Conservation (phyloP, 225 moss, liverwort and hornwort genomes). For the Physcomitrellopsis africana region DNA sequence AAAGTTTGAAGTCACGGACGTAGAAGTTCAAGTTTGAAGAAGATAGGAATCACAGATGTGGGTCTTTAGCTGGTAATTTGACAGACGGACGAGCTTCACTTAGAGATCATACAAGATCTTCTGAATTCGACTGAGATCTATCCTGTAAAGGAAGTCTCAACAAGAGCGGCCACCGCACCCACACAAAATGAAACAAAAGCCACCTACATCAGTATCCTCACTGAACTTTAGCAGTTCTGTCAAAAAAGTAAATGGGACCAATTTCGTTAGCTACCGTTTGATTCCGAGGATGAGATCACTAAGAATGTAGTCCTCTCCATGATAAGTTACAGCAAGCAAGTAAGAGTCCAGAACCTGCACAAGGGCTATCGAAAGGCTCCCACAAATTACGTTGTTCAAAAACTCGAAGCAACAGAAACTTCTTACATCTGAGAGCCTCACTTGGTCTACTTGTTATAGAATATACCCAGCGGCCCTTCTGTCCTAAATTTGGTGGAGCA, state of each 20-base stretch:
- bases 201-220: conserved; percentile 1
- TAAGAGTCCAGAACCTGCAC: conserved; percentile 38
- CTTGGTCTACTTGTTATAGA: conserved; percentile 33
- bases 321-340: conserved; percentile 30
- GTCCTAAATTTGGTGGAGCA: conserved; percentile 31
- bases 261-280: conserved; percentile 15
- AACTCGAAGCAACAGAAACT: background rate
- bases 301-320: conserved; percentile 33
- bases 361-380: background rate
- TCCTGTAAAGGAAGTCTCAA: too few species aligned
- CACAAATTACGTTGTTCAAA: background rate
- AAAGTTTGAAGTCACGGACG: too few species aligned
- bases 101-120: too few species aligned
- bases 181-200: background rate
- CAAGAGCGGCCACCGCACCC: too few species aligned
- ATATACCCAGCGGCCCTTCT: conserved; percentile 34
- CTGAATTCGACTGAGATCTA: too few species aligned
- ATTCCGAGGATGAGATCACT: conserved; percentile 27
- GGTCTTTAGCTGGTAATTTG: too few species aligned
- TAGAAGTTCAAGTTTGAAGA: too few species aligned
- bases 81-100: too few species aligned
- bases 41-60: too few species aligned
- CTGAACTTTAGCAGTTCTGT: background rate
- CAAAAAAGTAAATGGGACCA: background rate
- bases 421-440: background rate